A percentile compares a stretch with the other conserved stretches of the same genome.
phyloP scores from a whole-genome alignment of 129 eudicot species.

The Cynara cardunculus region DNA sequence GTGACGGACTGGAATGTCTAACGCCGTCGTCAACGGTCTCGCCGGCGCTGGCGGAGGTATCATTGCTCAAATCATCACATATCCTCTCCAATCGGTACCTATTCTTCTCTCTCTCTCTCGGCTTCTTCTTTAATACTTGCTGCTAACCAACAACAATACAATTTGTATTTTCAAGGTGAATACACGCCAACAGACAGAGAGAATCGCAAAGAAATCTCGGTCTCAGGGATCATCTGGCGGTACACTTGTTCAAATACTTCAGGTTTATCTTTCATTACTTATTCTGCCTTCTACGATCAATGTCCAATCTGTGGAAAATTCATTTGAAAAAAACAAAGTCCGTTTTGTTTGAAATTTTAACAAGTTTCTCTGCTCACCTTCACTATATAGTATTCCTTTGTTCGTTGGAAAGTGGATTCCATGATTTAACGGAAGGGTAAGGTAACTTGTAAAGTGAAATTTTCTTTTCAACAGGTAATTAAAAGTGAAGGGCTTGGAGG shows the following conservation, averaged over 20 bases:
- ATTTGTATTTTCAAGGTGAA: constrained; percentile 47
- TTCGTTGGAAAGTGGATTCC: too few relatives aligned
- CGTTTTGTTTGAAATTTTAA: too few relatives aligned
- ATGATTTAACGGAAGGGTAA: too few relatives aligned
- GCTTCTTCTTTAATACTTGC: not conserved
- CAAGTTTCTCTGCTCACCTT: not conserved
- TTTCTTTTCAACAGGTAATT: constrained; percentile 47
- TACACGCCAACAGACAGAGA: constrained; percentile 94
- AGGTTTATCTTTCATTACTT: constrained; percentile 37
- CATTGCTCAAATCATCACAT: constrained; percentile 83
- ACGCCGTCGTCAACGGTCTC: constrained; percentile 81
- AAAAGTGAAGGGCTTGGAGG: constrained; percentile 85
- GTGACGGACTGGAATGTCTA: constrained; percentile 50
- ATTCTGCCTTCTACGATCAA: not conserved
- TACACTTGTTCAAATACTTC: constrained; percentile 70
- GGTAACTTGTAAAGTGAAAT: not conserved
- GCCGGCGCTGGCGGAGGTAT: constrained; percentile 99
- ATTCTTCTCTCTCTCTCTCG: not conserved
- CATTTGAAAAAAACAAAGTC: not conserved
- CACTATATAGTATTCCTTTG: too few relatives aligned
- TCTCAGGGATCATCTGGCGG: constrained; percentile 35
- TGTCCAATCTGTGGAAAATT: not conserved
- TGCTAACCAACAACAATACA: not conserved
- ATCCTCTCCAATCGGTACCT: constrained; percentile 91
- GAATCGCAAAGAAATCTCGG: constrained; percentile 55